Evolutionary conservation across 331 rosid species (phyloP).

Genomic region (Arachis monticola): DNA sequence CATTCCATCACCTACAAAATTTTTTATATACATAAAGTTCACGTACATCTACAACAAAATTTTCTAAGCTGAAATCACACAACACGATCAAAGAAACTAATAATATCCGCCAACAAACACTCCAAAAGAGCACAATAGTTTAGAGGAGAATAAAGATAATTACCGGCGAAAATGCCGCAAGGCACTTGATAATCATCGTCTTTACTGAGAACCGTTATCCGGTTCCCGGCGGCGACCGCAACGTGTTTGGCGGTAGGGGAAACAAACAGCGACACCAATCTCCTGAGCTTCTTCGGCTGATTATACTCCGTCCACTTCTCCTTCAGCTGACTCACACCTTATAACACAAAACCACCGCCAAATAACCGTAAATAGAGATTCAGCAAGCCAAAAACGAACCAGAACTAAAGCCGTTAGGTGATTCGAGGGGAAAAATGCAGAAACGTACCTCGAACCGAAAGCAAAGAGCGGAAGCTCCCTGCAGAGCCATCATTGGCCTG

Average conservation of each 20-base stretch:
- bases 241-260: slow-evolving; percentile 75
- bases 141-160: slow-evolving; percentile 29
- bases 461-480: slow-evolving; percentile 55
- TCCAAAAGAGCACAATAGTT: neutral
- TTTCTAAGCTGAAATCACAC: no score
- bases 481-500: slow-evolving; percentile 55
- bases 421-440: neutral
- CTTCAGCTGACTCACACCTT: slow-evolving; percentile 72
- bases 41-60: slow-evolving; percentile 9
- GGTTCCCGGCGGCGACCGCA: slow-evolving; percentile 89
- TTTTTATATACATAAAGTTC: neutral
- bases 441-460: slow-evolving; percentile 69
- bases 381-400: neutral
- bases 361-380: slow-evolving; percentile 9
- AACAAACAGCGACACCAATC: slow-evolving; percentile 65
- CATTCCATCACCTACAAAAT: slow-evolving; percentile 4
- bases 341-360: neutral
- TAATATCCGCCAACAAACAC: no score
- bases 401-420: neutral
- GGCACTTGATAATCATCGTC: slow-evolving; percentile 77
- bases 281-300: slow-evolving; percentile 64
- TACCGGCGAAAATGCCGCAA: slow-evolving; percentile 73
- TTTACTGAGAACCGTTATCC: slow-evolving; percentile 73
- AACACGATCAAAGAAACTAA: no score
- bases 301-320: slow-evolving; percentile 72